Percentiles rank a stretch among this genome's conserved stretches.
Conservation (phyloP, 768 basidiomycete genomes). For the Suillus sp. region DNA sequence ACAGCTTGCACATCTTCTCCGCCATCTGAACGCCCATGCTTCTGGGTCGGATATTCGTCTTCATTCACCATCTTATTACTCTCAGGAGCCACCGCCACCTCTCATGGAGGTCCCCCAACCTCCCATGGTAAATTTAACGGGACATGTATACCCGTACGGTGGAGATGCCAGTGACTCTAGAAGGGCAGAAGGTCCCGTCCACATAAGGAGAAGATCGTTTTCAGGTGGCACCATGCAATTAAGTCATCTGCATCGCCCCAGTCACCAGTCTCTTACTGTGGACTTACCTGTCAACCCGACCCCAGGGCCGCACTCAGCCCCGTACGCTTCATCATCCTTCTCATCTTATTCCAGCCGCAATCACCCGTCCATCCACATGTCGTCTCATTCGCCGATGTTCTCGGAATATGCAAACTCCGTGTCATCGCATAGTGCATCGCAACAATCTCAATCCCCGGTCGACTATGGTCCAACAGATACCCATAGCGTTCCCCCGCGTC, state of each 20-base stretch:
- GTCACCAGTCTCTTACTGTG: slow-evolving; percentile 14
- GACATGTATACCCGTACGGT: slow-evolving; percentile 32
- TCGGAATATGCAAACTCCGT: slow-evolving; percentile 18
- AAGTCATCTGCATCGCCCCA: slow-evolving; percentile 20
- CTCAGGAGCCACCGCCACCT: slow-evolving; percentile 32
- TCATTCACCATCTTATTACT: slow-evolving; percentile 39
- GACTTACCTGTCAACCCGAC: slow-evolving; percentile 17
- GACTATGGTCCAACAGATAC: slow-evolving; percentile 17
- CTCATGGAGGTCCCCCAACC: slow-evolving; percentile 44
- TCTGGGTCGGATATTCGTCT: slow-evolving; percentile 38
- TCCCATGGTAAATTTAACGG: slow-evolving; percentile 35
- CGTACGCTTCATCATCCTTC: slow-evolving; percentile 17
- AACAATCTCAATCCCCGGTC: slow-evolving; percentile 16
- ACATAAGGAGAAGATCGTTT: slow-evolving; percentile 33
- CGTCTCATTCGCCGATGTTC: slow-evolving; percentile 21
- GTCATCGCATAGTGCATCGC: slow-evolving; percentile 17
- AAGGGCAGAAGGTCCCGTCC: slow-evolving; percentile 22
- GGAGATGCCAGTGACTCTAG: slow-evolving; percentile 23
- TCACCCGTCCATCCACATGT: slow-evolving; percentile 5
- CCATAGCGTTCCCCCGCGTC: slow-evolving; percentile 17
- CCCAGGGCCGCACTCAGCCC: slow-evolving; percentile 15
- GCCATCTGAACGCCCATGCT: slow-evolving; percentile 41
- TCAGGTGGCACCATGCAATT: slow-evolving; percentile 20
- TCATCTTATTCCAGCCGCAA: slow-evolving; percentile 19
- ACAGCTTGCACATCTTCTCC: slow-evolving; percentile 59